A percentile compares a stretch with the other conserved stretches of the same genome.
phyloP scores from a whole-genome alignment of 805 yeast species.

The Pichia heedii region DNA sequence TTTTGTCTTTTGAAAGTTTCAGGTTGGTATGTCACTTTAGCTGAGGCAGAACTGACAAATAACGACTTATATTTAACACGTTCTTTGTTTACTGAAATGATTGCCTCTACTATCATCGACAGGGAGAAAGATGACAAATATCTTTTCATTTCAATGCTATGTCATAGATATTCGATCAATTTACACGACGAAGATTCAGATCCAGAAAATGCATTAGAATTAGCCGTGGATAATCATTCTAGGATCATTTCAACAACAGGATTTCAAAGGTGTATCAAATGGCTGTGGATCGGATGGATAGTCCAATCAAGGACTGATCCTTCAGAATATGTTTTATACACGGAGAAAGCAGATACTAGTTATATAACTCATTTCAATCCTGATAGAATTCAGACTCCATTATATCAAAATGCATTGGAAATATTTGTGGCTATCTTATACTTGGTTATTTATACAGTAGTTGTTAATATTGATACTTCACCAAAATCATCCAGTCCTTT shows the following conservation, averaged over 20 bases:
- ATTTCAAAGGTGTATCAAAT: conserved; percentile 74
- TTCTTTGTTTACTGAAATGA: conserved; percentile 60
- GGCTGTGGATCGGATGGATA: conserved; percentile 95
- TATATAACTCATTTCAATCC: conserved; percentile 66
- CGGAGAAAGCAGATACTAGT: conserved; percentile 45
- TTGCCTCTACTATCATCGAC: conserved; percentile 67
- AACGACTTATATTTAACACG: conserved; percentile 53
- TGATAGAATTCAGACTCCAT: conserved; percentile 75
- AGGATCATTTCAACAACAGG: conserved; percentile 77
- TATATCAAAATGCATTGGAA: conserved; percentile 69
- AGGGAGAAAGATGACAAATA: conserved; percentile 47
- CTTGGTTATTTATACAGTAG: conserved; percentile 49
- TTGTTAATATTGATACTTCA: conserved; percentile 50
- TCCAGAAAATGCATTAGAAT: conserved; percentile 70
- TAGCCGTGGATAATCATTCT: conserved; percentile 80
- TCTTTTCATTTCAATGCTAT: conserved; percentile 64
- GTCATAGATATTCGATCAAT: conserved; percentile 63
- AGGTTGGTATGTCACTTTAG: conserved; percentile 64
- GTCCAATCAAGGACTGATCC: conserved; percentile 67
- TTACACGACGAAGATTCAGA: conserved; percentile 50
- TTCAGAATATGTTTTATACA: conserved; percentile 55
- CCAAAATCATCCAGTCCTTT: conserved; percentile 29
- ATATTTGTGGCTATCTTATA: conserved; percentile 58
- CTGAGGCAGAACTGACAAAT: conserved; percentile 54
- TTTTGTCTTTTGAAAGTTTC: conserved; percentile 70